Conservation (phyloP, 768 basidiomycete species). For the Amanita pallidorosea region DNA sequence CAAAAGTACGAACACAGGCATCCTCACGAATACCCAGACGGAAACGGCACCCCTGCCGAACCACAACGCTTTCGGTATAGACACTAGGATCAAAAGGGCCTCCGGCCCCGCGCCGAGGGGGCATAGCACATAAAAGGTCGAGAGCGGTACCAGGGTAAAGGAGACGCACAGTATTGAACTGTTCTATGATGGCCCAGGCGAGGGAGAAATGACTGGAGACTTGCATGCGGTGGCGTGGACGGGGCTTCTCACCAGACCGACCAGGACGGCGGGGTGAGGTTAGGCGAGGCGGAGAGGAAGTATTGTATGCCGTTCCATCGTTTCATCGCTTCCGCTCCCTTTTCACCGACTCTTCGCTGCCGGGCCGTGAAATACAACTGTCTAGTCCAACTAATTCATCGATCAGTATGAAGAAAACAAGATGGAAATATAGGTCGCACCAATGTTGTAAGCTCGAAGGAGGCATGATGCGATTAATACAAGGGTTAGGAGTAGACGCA, state of each 20-base stretch:
- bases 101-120: conserved; percentile 88
- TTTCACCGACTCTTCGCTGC: too few relatives aligned
- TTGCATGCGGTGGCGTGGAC: conserved; percentile 68
- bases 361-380: too few relatives aligned
- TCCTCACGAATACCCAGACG: conserved; percentile 30
- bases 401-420: too few relatives aligned
- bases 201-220: conserved; percentile 74
- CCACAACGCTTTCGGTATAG: conserved; percentile 46
- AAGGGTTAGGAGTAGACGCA: too few relatives aligned
- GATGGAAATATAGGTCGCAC: too few relatives aligned
- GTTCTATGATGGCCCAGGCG: too few relatives aligned
- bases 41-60: conserved; percentile 24
- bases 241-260: conserved; percentile 75
- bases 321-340: too few relatives aligned
- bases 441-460: too few relatives aligned
- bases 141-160: neutral
- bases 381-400: too few relatives aligned
- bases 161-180: too few relatives aligned
- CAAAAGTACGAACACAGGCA: conserved; percentile 60
- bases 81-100: conserved; percentile 71
- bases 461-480: too few relatives aligned
- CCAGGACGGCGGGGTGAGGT: conserved; percentile 24
- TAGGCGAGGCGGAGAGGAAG: conserved; percentile 25
- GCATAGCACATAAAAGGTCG: conserved; percentile 82
- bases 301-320: too few relatives aligned